Conservation (phyloP, 169 alveolate genomes). For the Besnoitia besnoiti region DNA sequence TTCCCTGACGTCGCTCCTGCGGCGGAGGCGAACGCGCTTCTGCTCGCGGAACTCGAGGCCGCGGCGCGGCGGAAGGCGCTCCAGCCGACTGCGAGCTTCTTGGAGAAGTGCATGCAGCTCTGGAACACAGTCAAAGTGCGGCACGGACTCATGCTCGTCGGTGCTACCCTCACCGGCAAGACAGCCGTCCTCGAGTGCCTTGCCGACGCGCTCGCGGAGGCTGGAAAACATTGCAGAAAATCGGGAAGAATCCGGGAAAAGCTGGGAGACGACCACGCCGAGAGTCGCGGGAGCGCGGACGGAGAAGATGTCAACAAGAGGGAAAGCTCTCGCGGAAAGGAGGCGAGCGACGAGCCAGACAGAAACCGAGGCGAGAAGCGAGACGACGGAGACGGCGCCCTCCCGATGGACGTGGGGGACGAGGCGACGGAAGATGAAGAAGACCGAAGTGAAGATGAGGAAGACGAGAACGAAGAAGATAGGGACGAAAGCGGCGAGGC, state of each 20-base stretch:
- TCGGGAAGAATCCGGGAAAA: neutral
- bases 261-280: neutral
- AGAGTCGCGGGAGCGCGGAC: neutral
- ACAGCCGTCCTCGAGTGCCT: constrained; percentile 81
- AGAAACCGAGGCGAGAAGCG: neutral
- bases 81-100: constrained; percentile 75
- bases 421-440: neutral
- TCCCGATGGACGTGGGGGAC: neutral
- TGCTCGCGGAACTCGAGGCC: constrained; percentile 73
- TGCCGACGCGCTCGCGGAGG: constrained; percentile 72
- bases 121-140: constrained; percentile 90
- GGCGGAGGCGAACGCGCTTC: constrained; percentile 78
- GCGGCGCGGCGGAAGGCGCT: constrained; percentile 67
- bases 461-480: neutral
- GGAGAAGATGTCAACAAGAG: neutral
- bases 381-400: neutral
- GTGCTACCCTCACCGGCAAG: constrained; percentile 89
- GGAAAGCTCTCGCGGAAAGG: neutral
- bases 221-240: neutral
- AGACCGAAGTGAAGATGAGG: neutral
- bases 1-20: constrained; percentile 91
- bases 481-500: neutral
- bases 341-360: neutral
- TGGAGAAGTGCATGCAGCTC: constrained; percentile 81
- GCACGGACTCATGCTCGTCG: constrained; percentile 94